Percentiles rank a stretch among this genome's conserved stretches.
phyloP scores from a whole-genome alignment of 345 rosid species.

The Moricandia moricandioides region DNA sequence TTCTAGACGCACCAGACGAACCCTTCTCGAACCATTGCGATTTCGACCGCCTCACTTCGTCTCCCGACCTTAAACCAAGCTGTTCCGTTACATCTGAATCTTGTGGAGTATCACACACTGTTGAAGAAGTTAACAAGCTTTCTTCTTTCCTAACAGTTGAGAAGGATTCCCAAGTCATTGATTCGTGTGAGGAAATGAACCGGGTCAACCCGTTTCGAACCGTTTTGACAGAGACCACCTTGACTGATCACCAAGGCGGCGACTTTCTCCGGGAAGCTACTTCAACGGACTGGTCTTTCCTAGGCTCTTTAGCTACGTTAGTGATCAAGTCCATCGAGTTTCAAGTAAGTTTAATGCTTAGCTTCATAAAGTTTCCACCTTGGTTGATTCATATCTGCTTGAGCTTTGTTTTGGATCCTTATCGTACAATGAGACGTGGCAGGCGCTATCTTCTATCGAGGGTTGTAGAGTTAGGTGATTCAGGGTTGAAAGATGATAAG shows the following conservation, averaged over 20 bases:
- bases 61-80: slow-evolving; percentile 23
- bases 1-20: slow-evolving; percentile 56
- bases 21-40: slow-evolving; percentile 29
- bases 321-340: slow-evolving; percentile 61
- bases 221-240: not conserved
- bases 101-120: not conserved
- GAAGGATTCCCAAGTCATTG: slow-evolving; percentile 3
- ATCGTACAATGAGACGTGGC: slow-evolving; percentile 43
- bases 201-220: slow-evolving; percentile 21
- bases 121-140: slow-evolving; percentile 27
- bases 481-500: slow-evolving; percentile 45
- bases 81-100: not conserved
- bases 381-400: slow-evolving; percentile 37
- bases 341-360: slow-evolving; percentile 53
- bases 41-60: slow-evolving; percentile 23
- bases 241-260: not conserved
- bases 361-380: slow-evolving; percentile 47
- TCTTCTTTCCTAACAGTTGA: slow-evolving; percentile 17
- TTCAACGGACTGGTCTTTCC: slow-evolving; percentile 37
- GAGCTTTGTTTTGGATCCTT: slow-evolving; percentile 53
- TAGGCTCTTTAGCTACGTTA: slow-evolving; percentile 40
- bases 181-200: slow-evolving; percentile 17
- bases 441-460: slow-evolving; percentile 35
- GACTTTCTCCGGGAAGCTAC: not conserved
- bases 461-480: slow-evolving; percentile 32